phyloP scores from a whole-genome alignment of 2,329 filamentous ascomycete species.

The Diaporthe batatas region DNA sequence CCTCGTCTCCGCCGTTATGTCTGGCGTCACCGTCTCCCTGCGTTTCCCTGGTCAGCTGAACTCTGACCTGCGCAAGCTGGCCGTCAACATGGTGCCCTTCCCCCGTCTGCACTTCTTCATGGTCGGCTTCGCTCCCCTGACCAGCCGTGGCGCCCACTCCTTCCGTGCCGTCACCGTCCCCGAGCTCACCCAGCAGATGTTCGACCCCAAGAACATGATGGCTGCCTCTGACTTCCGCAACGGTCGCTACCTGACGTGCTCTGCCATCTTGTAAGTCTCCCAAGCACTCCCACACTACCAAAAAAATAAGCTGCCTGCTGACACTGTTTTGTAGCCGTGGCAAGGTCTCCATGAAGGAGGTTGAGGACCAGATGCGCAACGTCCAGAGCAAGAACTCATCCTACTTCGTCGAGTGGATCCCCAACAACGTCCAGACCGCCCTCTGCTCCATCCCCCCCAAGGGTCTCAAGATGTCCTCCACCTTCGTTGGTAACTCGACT shows the following conservation, averaged over 20 bases:
- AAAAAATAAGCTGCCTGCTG: neutral
- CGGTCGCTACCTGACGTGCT: slow-evolving; percentile 99
- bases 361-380: slow-evolving; percentile 99
- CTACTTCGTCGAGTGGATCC: slow-evolving; percentile 99
- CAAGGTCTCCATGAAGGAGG: slow-evolving; percentile 99
- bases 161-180: slow-evolving; percentile 99
- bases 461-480: slow-evolving; percentile 98
- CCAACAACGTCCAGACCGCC: slow-evolving; percentile 99
- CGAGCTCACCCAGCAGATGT: slow-evolving; percentile 99
- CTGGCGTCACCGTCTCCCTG: slow-evolving; percentile 96
- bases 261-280: slow-evolving; percentile 87
- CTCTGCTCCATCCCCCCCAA: slow-evolving; percentile 98
- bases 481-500: slow-evolving; percentile 99
- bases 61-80: slow-evolving; percentile 99
- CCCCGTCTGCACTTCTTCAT: slow-evolving; percentile 99
- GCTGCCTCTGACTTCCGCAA: slow-evolving; percentile 99
- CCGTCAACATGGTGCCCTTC: slow-evolving; percentile 99
- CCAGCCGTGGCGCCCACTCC: slow-evolving; percentile 84
- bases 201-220: slow-evolving; percentile 99
- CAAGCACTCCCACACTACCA: neutral
- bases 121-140: slow-evolving; percentile 99
- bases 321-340: slow-evolving; percentile 77
- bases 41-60: slow-evolving; percentile 99
- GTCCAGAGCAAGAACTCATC: slow-evolving; percentile 99
- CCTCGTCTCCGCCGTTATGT: slow-evolving; percentile 99